Evolutionary conservation across 208 protist genomes (phyloP), one percentile per base, ranked within the genome.

Genomic region (Naegleria gruberi): DNA sequence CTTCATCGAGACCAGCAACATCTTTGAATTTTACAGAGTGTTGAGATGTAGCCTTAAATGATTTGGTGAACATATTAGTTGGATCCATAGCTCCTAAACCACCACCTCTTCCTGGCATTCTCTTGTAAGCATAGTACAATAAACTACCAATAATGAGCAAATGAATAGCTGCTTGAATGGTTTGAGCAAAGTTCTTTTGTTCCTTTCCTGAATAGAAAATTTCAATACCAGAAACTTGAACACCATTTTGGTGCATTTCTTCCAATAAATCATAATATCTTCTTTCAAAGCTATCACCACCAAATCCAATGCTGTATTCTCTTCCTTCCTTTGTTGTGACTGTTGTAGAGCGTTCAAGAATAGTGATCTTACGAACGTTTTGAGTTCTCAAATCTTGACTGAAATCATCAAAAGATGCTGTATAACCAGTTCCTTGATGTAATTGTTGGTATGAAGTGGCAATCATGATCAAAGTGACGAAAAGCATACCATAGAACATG

Each of bases 1-100:
- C 98, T 91, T 99, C 98, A 6, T 97, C 96, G 55, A 99, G 96
- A 57, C 98, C 98, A 81, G 97, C 98, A 37, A 99, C 97, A 92
- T 99, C 98, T 34, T 93, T 92, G 90, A 97, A 97, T 34, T 90
- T 94, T 0, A 95, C 91, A 3, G 92, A 3, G 12, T 92, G 17
- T 19, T 47, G 85, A 2, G 30, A 17, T 47, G 85, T 74, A 19
- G 85, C 41, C 37, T 74, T 42, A 41, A 65, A 42, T 51, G 37
- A 34, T 81, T 81, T 42, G 47, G 30, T 34, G n/a, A 89, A 34
- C 30, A 74, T 34, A 74, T 34, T 43, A 15, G 34, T 82, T 42
- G 34, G 34, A 34, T 82, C 34, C 34, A 42, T 82, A 6, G 51
- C 51, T 65, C 51, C 51, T 65, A 65, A 65, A 30, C 74, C 40